Conservation (phyloP, 768 basidiomycete genomes). For the Suillus fuscotomentosus region DNA sequence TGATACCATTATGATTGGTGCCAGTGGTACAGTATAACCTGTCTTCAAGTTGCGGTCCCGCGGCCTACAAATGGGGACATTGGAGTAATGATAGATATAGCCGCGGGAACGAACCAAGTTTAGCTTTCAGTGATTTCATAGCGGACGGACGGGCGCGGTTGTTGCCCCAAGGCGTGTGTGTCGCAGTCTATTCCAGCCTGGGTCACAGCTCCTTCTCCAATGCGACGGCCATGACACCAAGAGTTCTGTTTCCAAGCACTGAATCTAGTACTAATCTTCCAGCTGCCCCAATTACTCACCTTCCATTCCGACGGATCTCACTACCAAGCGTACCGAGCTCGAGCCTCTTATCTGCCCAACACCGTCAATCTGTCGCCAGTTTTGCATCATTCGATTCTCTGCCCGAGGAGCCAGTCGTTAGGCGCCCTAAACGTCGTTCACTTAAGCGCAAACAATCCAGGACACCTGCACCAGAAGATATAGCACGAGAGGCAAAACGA, state of each 20-base stretch:
- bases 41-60: too few species aligned
- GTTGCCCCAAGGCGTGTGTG: neutral
- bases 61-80: too few species aligned
- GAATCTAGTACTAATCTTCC: constrained; percentile 20
- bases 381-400: constrained; percentile 74
- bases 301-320: constrained; percentile 65
- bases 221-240: constrained; percentile 20
- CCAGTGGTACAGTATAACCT: too few species aligned
- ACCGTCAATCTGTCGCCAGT: constrained; percentile 68
- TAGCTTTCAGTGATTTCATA: constrained; percentile 1
- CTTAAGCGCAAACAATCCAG: constrained; percentile 19
- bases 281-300: constrained; percentile 43
- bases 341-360: constrained; percentile 34
- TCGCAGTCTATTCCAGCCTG: neutral
- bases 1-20: too few species aligned
- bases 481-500: constrained; percentile 53
- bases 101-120: constrained; percentile 1
- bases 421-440: constrained; percentile 37
- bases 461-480: constrained; percentile 37
- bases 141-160: neutral
- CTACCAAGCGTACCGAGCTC: constrained; percentile 55
- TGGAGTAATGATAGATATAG: neutral
- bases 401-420: constrained; percentile 42
- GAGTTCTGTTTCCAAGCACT: constrained; percentile 33
- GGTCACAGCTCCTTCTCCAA: constrained; percentile 6